A percentile compares a stretch with the other conserved stretches of the same genome.
These are phyloP conservation scores for Cinchona pubescens DNA, from an alignment of 257 asterid species.

Conservation along the genomic window DNA sequence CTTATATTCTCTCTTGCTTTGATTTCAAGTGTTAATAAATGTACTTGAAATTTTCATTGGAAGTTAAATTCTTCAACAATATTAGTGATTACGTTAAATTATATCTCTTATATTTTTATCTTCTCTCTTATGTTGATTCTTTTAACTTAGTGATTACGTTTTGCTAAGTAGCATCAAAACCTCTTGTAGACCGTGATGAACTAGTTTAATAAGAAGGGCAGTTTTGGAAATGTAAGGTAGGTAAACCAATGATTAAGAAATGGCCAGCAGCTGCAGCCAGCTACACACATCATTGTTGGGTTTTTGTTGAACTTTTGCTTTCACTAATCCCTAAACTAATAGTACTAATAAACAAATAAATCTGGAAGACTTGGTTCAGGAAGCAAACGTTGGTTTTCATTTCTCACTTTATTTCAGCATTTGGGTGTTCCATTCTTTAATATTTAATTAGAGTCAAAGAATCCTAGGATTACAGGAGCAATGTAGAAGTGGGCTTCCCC, in stretches of 20 bases:
- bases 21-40: no score
- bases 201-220: conserved; percentile 7
- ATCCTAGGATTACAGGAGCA: not conserved
- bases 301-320: conserved; percentile 30
- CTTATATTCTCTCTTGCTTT: no score
- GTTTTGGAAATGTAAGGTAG: conserved; percentile 7
- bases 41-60: no score
- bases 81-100: no score
- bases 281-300: conserved; percentile 27
- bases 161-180: no score
- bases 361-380: no score
- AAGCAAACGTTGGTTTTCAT: not conserved
- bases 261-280: conserved; percentile 28
- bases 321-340: no score
- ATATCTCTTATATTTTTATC: no score
- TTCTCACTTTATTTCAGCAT: not conserved
- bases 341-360: no score
- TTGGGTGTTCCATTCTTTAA: not conserved
- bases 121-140: no score
- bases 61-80: not conserved
- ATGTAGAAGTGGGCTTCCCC: not conserved
- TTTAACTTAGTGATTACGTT: no score
- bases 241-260: conserved; percentile 33
- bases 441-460: not conserved
- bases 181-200: not conserved